Percentiles rank a stretch among this genome's conserved stretches.
These are phyloP conservation scores for Oryza brachyantha DNA, from an alignment of 176 grass and related monocot species.

Conservation along the genomic window DNA sequence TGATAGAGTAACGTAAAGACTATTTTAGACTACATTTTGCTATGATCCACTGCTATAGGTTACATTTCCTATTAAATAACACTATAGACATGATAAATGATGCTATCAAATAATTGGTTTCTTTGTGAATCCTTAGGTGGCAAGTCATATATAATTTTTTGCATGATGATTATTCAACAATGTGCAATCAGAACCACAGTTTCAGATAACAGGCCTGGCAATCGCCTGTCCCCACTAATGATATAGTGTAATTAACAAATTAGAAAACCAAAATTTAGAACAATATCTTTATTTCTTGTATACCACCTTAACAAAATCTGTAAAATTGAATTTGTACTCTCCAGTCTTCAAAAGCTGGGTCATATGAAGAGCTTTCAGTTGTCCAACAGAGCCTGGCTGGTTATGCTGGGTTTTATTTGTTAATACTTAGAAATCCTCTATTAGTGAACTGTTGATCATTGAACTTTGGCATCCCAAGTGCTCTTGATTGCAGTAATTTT, in stretches of 20 bases:
- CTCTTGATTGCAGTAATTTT: conserved; percentile 14
- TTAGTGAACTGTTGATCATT: neutral
- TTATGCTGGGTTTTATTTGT: conserved; percentile 1
- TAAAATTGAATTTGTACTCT: neutral
- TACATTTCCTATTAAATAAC: conserved; percentile 3
- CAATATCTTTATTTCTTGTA: too few relatives aligned
- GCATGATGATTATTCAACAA: too few relatives aligned
- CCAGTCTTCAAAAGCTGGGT: neutral
- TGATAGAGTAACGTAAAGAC: neutral
- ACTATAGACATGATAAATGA: conserved; percentile 16
- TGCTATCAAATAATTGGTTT: neutral
- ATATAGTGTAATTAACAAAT: neutral
- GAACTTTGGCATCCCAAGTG: neutral
- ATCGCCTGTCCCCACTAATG: neutral
- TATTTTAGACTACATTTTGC: conserved; percentile 8
- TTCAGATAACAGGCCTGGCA: conserved; percentile 16
- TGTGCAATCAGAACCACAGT: neutral
- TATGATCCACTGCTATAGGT: neutral
- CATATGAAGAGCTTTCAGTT: neutral
- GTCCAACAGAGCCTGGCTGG: neutral
- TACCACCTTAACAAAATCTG: too few relatives aligned
- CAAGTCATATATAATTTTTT: neutral
- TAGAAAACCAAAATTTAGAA: neutral
- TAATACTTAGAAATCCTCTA: neutral
- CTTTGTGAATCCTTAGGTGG: neutral